Conservation (phyloP, 2,329 filamentous ascomycete genomes). For the Kalaharituber pfeilii region DNA sequence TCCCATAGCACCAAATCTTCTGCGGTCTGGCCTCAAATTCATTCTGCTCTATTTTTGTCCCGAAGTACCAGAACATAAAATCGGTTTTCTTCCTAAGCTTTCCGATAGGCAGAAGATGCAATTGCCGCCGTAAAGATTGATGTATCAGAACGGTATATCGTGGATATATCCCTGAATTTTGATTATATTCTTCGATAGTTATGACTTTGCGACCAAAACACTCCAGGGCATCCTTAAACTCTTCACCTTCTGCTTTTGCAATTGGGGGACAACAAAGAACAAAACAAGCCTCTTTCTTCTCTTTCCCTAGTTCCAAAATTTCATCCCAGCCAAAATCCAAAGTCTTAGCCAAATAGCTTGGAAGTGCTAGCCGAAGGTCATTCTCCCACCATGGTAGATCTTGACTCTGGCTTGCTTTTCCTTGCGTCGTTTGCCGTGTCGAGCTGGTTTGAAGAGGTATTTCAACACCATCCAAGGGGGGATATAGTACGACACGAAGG, state of each 20-base stretch:
- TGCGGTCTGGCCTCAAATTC: constrained; percentile 5
- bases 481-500: constrained; percentile 18
- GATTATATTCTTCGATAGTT: not conserved
- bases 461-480: constrained; percentile 9
- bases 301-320: not conserved
- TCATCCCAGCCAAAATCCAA: not conserved
- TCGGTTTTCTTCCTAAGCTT: constrained; percentile 8
- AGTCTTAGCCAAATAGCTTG: not conserved
- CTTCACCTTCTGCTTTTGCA: constrained; percentile 10
- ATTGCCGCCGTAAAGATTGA: constrained; percentile 10
- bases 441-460: not conserved
- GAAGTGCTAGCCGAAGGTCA: not conserved
- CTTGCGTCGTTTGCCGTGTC: not conserved
- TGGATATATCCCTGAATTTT: not conserved
- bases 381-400: not conserved
- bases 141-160: constrained; percentile 9
- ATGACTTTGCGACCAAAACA: constrained; percentile 3
- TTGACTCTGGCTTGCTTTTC: not conserved
- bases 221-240: constrained; percentile 12
- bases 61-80: constrained; percentile 15
- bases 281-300: not conserved
- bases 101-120: constrained; percentile 15
- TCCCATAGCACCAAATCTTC: constrained; percentile 16
- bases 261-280: constrained; percentile 12
- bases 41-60: constrained; percentile 7